These are phyloP conservation scores for Gossypium bickii DNA, from an alignment of 345 rosid genomes.

Conservation along the genomic window DNA sequence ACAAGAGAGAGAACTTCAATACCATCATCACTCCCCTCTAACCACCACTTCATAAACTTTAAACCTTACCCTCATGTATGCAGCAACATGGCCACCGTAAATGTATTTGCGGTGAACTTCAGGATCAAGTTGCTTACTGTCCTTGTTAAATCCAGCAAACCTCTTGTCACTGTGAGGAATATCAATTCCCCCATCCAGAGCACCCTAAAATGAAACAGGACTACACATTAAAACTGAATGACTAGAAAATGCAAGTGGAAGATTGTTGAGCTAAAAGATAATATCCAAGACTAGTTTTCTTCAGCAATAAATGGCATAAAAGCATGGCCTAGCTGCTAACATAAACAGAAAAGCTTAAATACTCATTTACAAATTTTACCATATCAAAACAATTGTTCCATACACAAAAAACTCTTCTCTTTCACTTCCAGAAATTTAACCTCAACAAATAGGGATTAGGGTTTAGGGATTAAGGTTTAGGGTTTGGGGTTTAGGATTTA, in stretches of 20 bases:
- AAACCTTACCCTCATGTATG: conserved; percentile 51
- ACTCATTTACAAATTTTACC: neutral
- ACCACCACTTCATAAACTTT: neutral
- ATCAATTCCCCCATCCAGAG: conserved; percentile 73
- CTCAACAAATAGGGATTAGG: too few species aligned
- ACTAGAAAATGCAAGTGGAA: neutral
- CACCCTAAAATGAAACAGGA: conserved; percentile 36
- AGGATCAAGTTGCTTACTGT: conserved; percentile 59
- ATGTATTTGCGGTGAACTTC: conserved; percentile 64
- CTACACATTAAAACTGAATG: neutral
- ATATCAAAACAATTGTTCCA: neutral
- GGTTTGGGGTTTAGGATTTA: too few species aligned
- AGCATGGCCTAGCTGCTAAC: neutral
- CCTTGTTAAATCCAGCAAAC: conserved; percentile 63
- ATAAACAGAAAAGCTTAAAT: neutral
- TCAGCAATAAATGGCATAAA: neutral
- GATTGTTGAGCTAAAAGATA: neutral
- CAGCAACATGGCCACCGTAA: conserved; percentile 65
- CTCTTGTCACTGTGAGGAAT: conserved; percentile 78
- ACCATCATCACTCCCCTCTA: too few species aligned
- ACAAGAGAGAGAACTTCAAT: too few species aligned
- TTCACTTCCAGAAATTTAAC: too few species aligned
- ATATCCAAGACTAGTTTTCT: neutral
- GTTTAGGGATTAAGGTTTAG: too few species aligned
- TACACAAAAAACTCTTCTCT: neutral